Conservation (phyloP, 495 filamentous ascomycete genomes). For the Daldinia bambusicola region DNA sequence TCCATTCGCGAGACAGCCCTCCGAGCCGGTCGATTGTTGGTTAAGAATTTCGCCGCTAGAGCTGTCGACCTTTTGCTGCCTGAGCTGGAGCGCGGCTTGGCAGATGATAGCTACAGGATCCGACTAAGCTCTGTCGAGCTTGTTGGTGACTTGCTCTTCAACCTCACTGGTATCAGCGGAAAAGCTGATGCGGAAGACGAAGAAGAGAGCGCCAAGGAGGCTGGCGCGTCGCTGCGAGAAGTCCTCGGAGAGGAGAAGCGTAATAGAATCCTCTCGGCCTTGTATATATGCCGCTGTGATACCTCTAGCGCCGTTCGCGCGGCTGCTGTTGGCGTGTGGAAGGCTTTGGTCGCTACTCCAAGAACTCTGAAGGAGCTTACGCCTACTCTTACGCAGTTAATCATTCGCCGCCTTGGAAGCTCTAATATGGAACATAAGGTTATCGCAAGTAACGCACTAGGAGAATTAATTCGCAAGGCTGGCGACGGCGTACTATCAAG, state of each 20-base stretch:
- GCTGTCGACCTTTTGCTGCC: conserved; percentile 94
- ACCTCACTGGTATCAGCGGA: conserved; percentile 92
- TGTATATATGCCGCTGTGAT: conserved; percentile 98
- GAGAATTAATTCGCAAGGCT: conserved; percentile 95
- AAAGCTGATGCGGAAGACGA: conserved; percentile 78
- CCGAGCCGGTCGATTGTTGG: conserved; percentile 88
- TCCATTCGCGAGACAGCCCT: conserved; percentile 94
- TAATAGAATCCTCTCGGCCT: conserved; percentile 91
- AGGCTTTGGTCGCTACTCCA: conserved; percentile 92
- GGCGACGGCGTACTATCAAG: conserved; percentile 91
- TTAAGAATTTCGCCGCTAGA: conserved; percentile 96
- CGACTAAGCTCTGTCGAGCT: conserved; percentile 97
- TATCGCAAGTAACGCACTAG: conserved; percentile 95
- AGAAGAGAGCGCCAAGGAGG: conserved; percentile 81
- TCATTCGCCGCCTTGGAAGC: conserved; percentile 93
- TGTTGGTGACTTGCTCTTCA: conserved; percentile 96
- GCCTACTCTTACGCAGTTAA: conserved; percentile 90
- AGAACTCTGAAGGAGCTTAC: conserved; percentile 93
- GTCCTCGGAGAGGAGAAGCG: conserved; percentile 94
- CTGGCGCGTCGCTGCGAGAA: conserved; percentile 89
- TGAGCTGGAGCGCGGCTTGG: conserved; percentile 93
- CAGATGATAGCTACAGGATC: conserved; percentile 95
- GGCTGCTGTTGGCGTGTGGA: conserved; percentile 94
- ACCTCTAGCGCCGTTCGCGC: conserved; percentile 91
- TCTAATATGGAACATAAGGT: conserved; percentile 98